Evolutionary conservation across 1,139 yeast species (phyloP).

Genomic region (Sugiyamaella sp.): DNA sequence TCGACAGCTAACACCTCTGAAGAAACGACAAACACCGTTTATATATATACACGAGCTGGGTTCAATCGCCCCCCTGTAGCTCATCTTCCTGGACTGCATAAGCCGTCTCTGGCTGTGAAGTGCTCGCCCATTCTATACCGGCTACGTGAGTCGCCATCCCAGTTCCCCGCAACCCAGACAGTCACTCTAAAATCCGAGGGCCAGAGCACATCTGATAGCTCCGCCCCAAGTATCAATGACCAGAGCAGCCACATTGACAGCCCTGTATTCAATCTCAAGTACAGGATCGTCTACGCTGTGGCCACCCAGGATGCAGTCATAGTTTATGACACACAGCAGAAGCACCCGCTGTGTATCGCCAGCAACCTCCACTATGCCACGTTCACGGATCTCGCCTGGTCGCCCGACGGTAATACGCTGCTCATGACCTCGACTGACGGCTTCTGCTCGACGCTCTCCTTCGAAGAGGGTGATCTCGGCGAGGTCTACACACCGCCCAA

Average conservation of each 20-base stretch:
- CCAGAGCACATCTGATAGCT: constrained; percentile 19
- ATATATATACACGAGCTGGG: constrained; percentile 71
- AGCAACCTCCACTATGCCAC: constrained; percentile 86
- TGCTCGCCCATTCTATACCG: constrained; percentile 72
- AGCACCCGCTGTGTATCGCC: constrained; percentile 70
- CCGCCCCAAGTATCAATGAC: not conserved
- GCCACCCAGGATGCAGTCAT: constrained; percentile 90
- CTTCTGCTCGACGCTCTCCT: constrained; percentile 70
- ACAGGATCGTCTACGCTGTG: constrained; percentile 85
- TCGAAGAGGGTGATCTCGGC: constrained; percentile 60
- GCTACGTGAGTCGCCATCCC: constrained; percentile 36
- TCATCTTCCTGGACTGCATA: constrained; percentile 74
- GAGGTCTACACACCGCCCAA: constrained; percentile 34
- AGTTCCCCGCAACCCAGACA: constrained; percentile 1
- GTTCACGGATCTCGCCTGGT: constrained; percentile 87
- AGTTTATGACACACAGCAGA: constrained; percentile 75
- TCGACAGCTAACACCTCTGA: constrained; percentile 34
- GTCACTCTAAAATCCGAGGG: constrained; percentile 15
- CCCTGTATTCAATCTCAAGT: constrained; percentile 59
- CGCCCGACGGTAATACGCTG: constrained; percentile 69
- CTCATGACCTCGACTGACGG: constrained; percentile 93
- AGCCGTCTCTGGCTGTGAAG: constrained; percentile 80
- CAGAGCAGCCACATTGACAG: constrained; percentile 17
- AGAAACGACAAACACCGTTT: constrained; percentile 67
- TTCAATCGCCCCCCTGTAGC: constrained; percentile 70